Conservation (phyloP, 306 rosid species). For the Corylus heterophylla region DNA sequence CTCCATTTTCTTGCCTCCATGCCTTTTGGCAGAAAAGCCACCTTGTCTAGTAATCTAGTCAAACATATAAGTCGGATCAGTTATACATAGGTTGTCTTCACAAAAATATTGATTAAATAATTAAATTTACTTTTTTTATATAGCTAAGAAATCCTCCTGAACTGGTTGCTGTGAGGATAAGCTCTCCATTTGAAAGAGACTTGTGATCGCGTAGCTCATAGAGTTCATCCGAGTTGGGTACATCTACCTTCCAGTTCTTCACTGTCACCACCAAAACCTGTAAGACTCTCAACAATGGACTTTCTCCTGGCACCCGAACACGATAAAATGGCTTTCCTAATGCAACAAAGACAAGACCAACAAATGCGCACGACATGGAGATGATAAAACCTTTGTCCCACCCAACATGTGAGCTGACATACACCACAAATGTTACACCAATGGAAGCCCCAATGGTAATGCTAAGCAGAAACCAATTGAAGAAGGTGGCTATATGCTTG, state of each 20-base stretch:
- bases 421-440: conserved; percentile 58
- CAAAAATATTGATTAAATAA: background rate
- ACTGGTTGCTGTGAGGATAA: conserved; percentile 39
- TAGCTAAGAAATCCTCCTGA: conserved; percentile 24
- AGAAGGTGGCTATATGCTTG: conserved; percentile 42
- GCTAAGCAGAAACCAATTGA: conserved; percentile 60
- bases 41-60: conserved; percentile 53
- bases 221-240: conserved; percentile 32
- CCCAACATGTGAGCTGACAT: conserved; percentile 31
- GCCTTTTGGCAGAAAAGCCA: conserved; percentile 42
- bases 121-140: too few relatives aligned
- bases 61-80: conserved; percentile 14
- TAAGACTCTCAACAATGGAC: conserved; percentile 46
- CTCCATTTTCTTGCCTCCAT: conserved; percentile 35
- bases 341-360: conserved; percentile 40
- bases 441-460: conserved; percentile 43
- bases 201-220: conserved; percentile 25
- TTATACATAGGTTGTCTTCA: background rate
- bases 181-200: conserved; percentile 15
- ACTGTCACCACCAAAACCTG: conserved; percentile 40
- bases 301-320: conserved; percentile 37
- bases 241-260: conserved; percentile 35
- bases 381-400: conserved; percentile 58
- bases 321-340: conserved; percentile 50
- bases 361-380: conserved; percentile 37